Conservation (phyloP, 2,329 filamentous ascomycete genomes). For the Aspergillus pseudoviridinutans region DNA sequence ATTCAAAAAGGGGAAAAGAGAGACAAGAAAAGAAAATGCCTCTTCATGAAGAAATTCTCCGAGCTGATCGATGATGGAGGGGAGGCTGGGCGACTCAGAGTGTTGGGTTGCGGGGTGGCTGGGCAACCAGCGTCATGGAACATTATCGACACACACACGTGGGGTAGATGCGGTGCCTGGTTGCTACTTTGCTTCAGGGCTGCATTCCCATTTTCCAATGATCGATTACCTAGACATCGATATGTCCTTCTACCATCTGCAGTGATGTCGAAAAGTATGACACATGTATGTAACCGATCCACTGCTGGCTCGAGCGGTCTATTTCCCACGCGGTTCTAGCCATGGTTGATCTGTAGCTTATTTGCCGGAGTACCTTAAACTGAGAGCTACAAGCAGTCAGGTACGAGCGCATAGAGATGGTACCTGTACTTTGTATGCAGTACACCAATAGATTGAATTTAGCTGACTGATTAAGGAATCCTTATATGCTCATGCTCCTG, state of each 20-base stretch:
- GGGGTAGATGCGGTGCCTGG: neutral
- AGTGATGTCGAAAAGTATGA: neutral
- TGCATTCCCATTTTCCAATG: neutral
- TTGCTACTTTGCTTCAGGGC: neutral
- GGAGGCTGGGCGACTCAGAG: slow-evolving; percentile 32
- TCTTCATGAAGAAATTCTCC: neutral
- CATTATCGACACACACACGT: neutral
- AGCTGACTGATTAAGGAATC: neutral
- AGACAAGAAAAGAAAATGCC: slow-evolving; percentile 7
- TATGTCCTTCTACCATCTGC: neutral
- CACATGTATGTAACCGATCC: neutral
- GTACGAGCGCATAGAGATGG: neutral
- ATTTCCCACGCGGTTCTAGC: neutral
- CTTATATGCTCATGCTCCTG: neutral
- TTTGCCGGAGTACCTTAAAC: neutral
- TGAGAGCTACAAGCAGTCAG: neutral
- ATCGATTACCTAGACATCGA: neutral
- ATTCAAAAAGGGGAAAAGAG: slow-evolving; percentile 7
- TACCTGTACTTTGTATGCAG: neutral
- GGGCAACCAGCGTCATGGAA: slow-evolving; percentile 14
- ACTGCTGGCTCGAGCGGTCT: neutral
- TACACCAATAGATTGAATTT: neutral
- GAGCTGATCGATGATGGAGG: slow-evolving; percentile 14
- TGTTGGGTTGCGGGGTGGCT: slow-evolving; percentile 25
- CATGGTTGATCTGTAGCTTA: neutral